Evolutionary conservation across 1,284 basidiomycete species (phyloP).

Genomic region (Marasmius sp.): DNA sequence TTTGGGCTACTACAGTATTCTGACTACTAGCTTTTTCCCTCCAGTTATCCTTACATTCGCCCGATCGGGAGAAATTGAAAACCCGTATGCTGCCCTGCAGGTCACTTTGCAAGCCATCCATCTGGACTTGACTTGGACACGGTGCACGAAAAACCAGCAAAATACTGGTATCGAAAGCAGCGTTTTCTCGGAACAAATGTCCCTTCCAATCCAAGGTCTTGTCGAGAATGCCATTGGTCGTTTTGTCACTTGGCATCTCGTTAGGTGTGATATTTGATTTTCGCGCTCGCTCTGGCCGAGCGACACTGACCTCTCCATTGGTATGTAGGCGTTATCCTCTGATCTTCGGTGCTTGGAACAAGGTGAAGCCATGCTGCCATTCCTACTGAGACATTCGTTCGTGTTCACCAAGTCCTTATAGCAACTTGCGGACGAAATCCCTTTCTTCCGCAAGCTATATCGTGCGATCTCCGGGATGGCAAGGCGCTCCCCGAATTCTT

Average conservation of each 20-base stretch:
- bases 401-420: conserved; percentile 24
- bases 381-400: neutral
- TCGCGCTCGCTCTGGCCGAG: neutral
- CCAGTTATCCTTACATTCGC: conserved; percentile 48
- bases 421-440: conserved; percentile 57
- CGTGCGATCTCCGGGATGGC: conserved; percentile 52
- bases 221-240: conserved; percentile 54
- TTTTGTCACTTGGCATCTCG: conserved; percentile 57
- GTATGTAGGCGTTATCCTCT: conserved; percentile 64
- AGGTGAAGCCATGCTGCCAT: conserved; percentile 34
- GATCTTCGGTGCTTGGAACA: conserved; percentile 66
- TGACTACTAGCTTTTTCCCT: neutral
- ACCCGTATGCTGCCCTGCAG: conserved; percentile 30
- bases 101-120: conserved; percentile 47
- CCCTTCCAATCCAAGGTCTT: conserved; percentile 50
- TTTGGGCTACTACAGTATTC: neutral
- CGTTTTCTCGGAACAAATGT: conserved; percentile 49
- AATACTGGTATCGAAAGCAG: neutral
- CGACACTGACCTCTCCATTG: conserved; percentile 14
- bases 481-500: conserved; percentile 49
- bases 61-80: conserved; percentile 31
- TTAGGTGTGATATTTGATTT: conserved; percentile 42
- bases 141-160: conserved; percentile 9
- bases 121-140: conserved; percentile 36
- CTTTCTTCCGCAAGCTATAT: conserved; percentile 49